Evolutionary conservation across 1,139 yeast species (phyloP), one percentile per base, ranked within the genome.

Genomic region (Hyphopichia wangnamkhiaoensis): DNA sequence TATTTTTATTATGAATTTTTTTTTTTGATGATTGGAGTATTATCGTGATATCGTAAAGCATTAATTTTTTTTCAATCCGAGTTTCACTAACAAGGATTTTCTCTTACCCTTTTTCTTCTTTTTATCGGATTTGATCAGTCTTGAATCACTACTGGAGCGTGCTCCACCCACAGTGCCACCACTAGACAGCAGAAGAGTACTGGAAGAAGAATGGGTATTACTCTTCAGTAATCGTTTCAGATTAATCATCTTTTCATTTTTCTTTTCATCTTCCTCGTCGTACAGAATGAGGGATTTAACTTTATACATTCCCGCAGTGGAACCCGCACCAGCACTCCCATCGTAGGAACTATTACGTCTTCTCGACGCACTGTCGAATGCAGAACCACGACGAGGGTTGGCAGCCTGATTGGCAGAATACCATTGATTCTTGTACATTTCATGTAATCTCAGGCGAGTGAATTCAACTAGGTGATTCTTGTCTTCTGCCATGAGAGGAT

Each of bases 231-330:
- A 9, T 18, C 28, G 16, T 25, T 35, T 35, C n/a, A 19, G 18
- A 18, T 35, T 30, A n/a, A 35, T 48, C 37, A 50, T 32, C 41
- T 50, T 49, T 17, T 57, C 61, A 39, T 60, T 60, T 42, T 51
- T 59, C 38, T 44, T 41, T 45, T 55, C 47, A 46, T 63, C 52
- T 46, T 63, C 55, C 48, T 63, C 69, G 37, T 58, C 59, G 44
- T 64, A 62, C 33, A 67, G 53, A 35, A 66, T 56, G 46, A 70
- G 48, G 24, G 74, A 67, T 39, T 63, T 65, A n/a, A 71, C 76
- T 47, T 68, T 68, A 56, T 71, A 70, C 34, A 67, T 59, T 10
- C 52, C n/a, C n/a, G n/a, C n/a, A n/a, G n/a, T n/a, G n/a, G n/a
- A n/a, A n/a, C n/a, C n/a, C n/a, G n/a, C n/a, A n/a, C n/a, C 47